A percentile compares a stretch with the other conserved stretches of the same genome.
Evolutionary conservation across 805 yeast species (phyloP).

Genomic region (Brettanomyces naardenensis): DNA sequence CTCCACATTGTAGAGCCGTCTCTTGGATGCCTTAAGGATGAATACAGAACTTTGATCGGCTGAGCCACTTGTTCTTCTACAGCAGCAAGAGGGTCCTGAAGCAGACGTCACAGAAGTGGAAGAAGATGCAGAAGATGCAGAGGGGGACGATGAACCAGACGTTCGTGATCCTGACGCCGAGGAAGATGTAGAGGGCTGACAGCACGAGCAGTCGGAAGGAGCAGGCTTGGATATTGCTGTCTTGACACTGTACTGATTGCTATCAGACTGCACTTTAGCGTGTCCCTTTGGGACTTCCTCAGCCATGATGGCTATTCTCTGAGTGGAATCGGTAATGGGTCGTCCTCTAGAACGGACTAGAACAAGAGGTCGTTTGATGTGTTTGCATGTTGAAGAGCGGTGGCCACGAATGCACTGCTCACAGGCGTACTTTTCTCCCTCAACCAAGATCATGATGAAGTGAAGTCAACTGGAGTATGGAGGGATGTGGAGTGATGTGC

Average conservation of each 20-base stretch:
- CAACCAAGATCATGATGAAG: conserved; percentile 71
- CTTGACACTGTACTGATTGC: background rate
- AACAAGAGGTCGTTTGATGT: conserved; percentile 68
- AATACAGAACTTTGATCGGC: conserved; percentile 19
- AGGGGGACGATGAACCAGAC: background rate
- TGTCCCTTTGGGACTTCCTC: conserved; percentile 19
- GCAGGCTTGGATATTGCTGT: background rate
- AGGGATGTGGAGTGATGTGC: no score
- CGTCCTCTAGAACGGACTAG: conserved; percentile 89
- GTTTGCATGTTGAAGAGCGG: conserved; percentile 80
- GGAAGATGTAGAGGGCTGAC: background rate
- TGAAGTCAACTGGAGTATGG: background rate
- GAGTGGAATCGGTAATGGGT: conserved; percentile 54
- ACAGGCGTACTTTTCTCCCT: conserved; percentile 77
- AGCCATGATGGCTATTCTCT: conserved; percentile 54
- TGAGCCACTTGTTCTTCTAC: background rate
- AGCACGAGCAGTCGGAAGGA: conserved; percentile 1
- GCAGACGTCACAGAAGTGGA: background rate
- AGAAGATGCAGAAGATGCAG: background rate
- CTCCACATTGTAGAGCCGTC: conserved; percentile 29
- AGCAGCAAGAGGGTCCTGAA: background rate
- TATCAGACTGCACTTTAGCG: background rate
- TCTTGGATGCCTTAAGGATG: conserved; percentile 25
- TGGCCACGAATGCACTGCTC: conserved; percentile 89
- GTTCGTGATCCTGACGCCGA: background rate